Base-by-base conservation (phyloP, 176 grass and related monocot species). In the Luzula sylvatica region DNA sequence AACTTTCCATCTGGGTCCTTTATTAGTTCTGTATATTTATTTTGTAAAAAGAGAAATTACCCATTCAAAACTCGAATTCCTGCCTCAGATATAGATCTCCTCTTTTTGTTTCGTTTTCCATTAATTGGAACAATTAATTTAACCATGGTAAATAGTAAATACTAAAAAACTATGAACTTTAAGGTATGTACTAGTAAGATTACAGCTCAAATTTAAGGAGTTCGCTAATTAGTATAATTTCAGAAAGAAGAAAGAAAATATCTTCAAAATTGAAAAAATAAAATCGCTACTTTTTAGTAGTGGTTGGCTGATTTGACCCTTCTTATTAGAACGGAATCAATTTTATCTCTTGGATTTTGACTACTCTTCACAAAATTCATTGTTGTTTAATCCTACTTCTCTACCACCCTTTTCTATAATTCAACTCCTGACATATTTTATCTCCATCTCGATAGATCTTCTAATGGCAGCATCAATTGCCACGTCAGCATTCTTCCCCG, bases 391-490 rank as follows among this genome's bases (percentile, higher is more conserved):
- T 46, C 5, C 40, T n/a, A n/a, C 15, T 28, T 64, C 29, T 8
- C 21, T 38, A 58, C 19, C 21, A 43, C 12, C 14, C 11, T 47
- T 28, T 20, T 13, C 43, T 46, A 35, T 47, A 2, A 35, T 44
- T 18, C 43, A 28, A 23, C 28, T 32, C 11, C 19, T 6, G 13
- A 23, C 42, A 4, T 64, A 18, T 59, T 38, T 51, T 51, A 9
- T 64, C 47, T 32, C 60, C 42, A 45, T 42, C 43, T 41, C 20
- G 24, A 50, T 26, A 19, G 27, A 25, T 50, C 26, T 18, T 4
- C 27, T 20, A 20, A 94, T 94, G 88, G 88, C 71, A 45, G 83
- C 69, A 5, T 88, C 83, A 29, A 57, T 88, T 45, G 72, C 73
- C 28, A 74, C 76, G 12, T 53, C 83, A 19, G 86, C 81, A 40